Conservation (phyloP, 805 yeast species). For the Helenozyma rhizophorensis region DNA sequence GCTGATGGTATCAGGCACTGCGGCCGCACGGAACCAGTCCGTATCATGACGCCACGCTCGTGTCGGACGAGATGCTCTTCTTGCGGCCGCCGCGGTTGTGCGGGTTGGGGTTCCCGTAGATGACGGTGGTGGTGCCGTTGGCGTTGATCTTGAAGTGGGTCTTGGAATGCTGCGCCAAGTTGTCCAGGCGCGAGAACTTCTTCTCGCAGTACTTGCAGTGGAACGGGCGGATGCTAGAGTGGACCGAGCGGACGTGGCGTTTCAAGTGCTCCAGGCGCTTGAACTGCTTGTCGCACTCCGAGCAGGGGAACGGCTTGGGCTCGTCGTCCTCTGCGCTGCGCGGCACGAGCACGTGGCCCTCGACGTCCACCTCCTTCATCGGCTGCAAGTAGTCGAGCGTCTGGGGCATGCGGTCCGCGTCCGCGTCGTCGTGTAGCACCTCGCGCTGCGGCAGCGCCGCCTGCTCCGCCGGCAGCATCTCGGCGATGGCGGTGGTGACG, state of each 20-base stretch:
- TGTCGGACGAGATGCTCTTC: conserved; percentile 4
- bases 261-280: conserved; percentile 42
- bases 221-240: conserved; percentile 41
- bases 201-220: conserved; percentile 43
- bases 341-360: no score
- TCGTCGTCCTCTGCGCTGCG: conserved; percentile 8
- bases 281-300: conserved; percentile 39
- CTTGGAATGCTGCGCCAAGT: conserved; percentile 42
- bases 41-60: no score
- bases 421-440: no score
- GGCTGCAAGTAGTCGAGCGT: no score
- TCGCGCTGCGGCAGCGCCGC: no score
- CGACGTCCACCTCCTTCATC: no score
- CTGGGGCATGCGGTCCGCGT: no score
- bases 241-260: conserved; percentile 40
- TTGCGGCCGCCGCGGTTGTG: conserved; percentile 14
- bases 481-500: conserved; percentile 4
- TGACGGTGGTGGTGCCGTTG: conserved; percentile 21
- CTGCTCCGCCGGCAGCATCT: not conserved
- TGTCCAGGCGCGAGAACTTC: conserved; percentile 39
- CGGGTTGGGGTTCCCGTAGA: conserved; percentile 16
- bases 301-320: conserved; percentile 33
- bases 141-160: conserved; percentile 34
- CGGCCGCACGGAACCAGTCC: no score
- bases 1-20: no score